A percentile compares a stretch with the other conserved stretches of the same genome.
Conservation (phyloP, 768 basidiomycete species). For the Russula sp. region DNA sequence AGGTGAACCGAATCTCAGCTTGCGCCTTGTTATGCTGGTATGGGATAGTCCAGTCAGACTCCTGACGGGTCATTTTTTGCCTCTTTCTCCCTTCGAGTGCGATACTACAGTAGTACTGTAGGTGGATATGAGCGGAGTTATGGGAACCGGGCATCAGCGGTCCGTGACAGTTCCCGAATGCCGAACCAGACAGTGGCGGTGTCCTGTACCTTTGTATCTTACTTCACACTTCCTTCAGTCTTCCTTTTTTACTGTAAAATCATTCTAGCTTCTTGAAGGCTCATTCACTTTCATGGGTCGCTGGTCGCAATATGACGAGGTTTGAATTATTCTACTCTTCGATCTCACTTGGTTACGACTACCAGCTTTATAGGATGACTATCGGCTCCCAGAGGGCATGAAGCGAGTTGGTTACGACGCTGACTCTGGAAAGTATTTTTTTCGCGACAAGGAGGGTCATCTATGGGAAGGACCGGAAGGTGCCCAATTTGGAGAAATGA, state of each 20-base stretch:
- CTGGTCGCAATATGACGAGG: conserved; percentile 43
- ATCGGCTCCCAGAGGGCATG: conserved; percentile 52
- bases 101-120: too few species aligned
- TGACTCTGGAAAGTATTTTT: conserved; percentile 65
- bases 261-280: not conserved
- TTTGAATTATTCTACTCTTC: conserved; percentile 16
- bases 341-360: not conserved
- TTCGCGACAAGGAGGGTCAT: conserved; percentile 52
- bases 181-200: not conserved
- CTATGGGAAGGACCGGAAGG: conserved; percentile 59
- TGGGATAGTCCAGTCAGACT: not conserved
- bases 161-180: not conserved
- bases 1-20: not conserved
- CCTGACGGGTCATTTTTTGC: too few species aligned
- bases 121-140: too few species aligned
- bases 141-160: not conserved
- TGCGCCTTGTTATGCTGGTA: not conserved
- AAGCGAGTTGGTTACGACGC: conserved; percentile 74
- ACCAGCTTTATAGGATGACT: conserved; percentile 42
- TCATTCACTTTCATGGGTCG: conserved; percentile 36
- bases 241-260: not conserved
- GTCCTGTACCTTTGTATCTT: not conserved
- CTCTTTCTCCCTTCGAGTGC: too few species aligned
- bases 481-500: conserved; percentile 55
- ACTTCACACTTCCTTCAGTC: not conserved